Percentiles rank a stretch among this genome's conserved stretches.
Conservation (phyloP, 2,329 filamentous ascomycete species). For the Canariomyces notabilis region DNA sequence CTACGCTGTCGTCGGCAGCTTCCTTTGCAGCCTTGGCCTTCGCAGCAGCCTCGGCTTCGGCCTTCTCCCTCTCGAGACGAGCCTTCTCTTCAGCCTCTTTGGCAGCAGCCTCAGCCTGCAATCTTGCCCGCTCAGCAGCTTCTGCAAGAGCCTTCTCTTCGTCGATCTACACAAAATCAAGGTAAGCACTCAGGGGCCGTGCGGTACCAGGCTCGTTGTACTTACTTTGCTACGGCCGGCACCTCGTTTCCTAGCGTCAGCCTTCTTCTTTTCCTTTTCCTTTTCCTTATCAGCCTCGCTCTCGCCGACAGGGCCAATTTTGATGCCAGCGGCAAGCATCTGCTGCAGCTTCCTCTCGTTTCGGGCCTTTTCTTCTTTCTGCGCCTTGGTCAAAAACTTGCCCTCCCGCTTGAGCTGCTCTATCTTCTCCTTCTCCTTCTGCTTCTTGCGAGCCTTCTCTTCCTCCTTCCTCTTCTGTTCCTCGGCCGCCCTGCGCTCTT, state of each 20-base stretch:
- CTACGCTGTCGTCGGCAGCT: conserved; percentile 51
- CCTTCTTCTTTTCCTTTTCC: conserved; percentile 63
- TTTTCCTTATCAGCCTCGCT: conserved; percentile 50
- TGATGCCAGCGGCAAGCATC: conserved; percentile 74
- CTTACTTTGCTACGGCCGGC: conserved; percentile 55
- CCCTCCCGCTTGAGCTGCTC: conserved; percentile 85
- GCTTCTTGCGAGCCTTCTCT: conserved; percentile 71
- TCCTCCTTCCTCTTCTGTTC: conserved; percentile 67
- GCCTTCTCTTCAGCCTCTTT: conserved; percentile 60
- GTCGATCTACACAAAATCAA: conserved; percentile 43
- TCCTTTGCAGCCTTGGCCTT: conserved; percentile 47
- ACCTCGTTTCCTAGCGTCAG: conserved; percentile 68
- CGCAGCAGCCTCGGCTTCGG: conserved; percentile 51
- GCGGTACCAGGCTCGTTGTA: neutral
- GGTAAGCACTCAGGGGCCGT: conserved; percentile 3
- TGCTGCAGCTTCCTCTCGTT: conserved; percentile 78
- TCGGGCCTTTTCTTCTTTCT: conserved; percentile 74
- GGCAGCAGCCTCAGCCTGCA: conserved; percentile 62
- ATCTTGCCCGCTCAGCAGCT: conserved; percentile 65
- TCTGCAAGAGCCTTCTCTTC: conserved; percentile 75
- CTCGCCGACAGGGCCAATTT: conserved; percentile 57
- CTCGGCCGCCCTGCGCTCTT: conserved; percentile 60
- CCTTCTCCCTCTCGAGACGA: conserved; percentile 48
- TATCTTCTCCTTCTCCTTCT: conserved; percentile 79
- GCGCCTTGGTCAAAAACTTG: conserved; percentile 80